Evolutionary conservation across 805 yeast genomes (phyloP).

Genomic region (Yueomyces sinensis): DNA sequence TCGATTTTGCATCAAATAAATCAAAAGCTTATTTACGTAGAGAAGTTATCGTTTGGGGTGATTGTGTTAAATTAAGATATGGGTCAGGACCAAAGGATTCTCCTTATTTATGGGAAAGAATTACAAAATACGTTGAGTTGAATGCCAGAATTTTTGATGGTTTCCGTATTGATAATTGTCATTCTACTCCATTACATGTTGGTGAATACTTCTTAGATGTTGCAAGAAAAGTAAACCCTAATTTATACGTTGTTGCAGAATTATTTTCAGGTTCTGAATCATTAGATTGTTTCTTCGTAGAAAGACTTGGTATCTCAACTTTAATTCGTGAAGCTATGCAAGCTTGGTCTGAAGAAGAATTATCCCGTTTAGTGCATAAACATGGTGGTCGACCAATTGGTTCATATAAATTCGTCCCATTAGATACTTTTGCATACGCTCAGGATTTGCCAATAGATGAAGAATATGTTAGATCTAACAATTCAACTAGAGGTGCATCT

Average conservation of each 20-base stretch:
- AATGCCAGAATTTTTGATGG: slow-evolving; percentile 75
- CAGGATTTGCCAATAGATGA: slow-evolving; percentile 31
- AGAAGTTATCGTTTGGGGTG: slow-evolving; percentile 96
- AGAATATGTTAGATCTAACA: slow-evolving; percentile 10
- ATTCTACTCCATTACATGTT: slow-evolving; percentile 91
- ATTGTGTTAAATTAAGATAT: slow-evolving; percentile 85
- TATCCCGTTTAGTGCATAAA: slow-evolving; percentile 73
- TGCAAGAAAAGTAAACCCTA: slow-evolving; percentile 75
- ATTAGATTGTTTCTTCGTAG: slow-evolving; percentile 81
- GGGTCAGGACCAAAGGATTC: slow-evolving; percentile 71
- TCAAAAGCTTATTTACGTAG: slow-evolving; percentile 77
- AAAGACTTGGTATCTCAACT: slow-evolving; percentile 78
- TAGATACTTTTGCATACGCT: slow-evolving; percentile 62
- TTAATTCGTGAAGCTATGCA: slow-evolving; percentile 96
- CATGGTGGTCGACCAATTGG: slow-evolving; percentile 97
- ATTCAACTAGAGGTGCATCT: slow-evolving; percentile 27
- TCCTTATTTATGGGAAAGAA: slow-evolving; percentile 79
- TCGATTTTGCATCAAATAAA: slow-evolving; percentile 76
- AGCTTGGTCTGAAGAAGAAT: slow-evolving; percentile 78
- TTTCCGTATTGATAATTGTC: slow-evolving; percentile 88
- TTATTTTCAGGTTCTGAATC: slow-evolving; percentile 86
- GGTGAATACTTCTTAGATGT: slow-evolving; percentile 80
- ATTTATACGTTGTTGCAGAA: slow-evolving; percentile 88
- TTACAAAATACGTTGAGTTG: slow-evolving; percentile 60
- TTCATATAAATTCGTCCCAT: slow-evolving; percentile 67